Conservation (phyloP, 1,284 basidiomycete species). For the Leccinum solheimii region DNA sequence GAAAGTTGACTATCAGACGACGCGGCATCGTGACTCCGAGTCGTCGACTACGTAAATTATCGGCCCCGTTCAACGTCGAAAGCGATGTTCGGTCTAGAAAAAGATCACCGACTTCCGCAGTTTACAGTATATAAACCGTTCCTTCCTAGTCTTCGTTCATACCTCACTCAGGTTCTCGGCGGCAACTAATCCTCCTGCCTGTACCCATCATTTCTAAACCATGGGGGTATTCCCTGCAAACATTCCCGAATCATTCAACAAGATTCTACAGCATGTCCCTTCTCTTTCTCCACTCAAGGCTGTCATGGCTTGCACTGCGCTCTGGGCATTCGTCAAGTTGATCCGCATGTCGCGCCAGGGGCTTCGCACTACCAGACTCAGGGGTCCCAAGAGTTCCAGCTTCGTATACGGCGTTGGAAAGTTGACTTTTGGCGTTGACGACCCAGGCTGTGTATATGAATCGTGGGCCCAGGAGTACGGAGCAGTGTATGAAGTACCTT, state of each 20-base stretch:
- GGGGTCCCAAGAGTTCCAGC: background rate
- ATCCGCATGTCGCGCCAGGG: background rate
- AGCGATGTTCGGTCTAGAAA: background rate
- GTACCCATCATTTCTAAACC: background rate
- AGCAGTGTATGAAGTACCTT: background rate
- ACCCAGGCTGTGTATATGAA: background rate
- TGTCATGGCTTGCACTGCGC: background rate
- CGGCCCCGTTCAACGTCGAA: background rate
- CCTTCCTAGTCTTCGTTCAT: background rate
- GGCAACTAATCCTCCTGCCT: background rate
- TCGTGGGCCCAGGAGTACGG: background rate
- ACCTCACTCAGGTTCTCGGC: background rate
- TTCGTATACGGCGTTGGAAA: background rate
- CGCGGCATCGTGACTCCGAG: too few relatives aligned
- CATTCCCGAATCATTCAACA: background rate
- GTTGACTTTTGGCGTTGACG: background rate
- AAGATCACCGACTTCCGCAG: background rate
- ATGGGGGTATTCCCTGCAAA: background rate
- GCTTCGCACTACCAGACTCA: background rate
- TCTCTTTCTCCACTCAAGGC: background rate
- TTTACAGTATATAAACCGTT: background rate
- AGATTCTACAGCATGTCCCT: background rate
- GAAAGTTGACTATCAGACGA: too few relatives aligned
- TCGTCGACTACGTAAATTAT: background rate
- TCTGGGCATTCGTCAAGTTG: background rate